A percentile compares a stretch with the other conserved stretches of the same genome.
phyloP scores from a whole-genome alignment of 495 filamentous ascomycete species.

The Aspergillus sparsus region DNA sequence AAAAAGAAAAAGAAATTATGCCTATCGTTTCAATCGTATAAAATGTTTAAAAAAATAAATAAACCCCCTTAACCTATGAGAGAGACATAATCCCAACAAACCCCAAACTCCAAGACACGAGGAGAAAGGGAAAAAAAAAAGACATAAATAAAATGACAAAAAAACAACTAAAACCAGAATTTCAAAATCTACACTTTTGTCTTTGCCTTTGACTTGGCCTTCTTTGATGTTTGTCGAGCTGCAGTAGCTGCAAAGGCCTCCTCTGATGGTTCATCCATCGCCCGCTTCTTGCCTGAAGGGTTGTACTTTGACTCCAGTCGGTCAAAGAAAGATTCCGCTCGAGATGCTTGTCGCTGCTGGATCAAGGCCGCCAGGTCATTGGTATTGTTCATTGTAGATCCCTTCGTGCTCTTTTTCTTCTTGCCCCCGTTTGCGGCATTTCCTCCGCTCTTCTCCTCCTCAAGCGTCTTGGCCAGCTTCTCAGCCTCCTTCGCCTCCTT shows the following conservation, averaged over 20 bases:
- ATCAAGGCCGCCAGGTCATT: conserved; percentile 61
- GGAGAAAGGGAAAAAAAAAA: background rate
- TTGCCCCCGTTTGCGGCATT: conserved; percentile 27
- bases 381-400: conserved; percentile 28
- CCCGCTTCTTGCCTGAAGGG: conserved; percentile 28
- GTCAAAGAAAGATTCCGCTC: conserved; percentile 60
- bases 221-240: conserved; percentile 33
- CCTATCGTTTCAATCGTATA: background rate
- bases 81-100: too few relatives aligned
- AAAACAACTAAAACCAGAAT: background rate
- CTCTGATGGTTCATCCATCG: conserved; percentile 36
- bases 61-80: background rate
- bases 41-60: conserved; percentile 4
- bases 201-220: conserved; percentile 47
- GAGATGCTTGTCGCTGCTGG: conserved; percentile 52
- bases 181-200: conserved; percentile 22
- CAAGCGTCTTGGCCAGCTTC: conserved; percentile 67
- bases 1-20: conserved; percentile 7
- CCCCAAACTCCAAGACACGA: too few relatives aligned
- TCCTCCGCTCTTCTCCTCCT: conserved; percentile 49
- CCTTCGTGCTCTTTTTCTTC: conserved; percentile 33
- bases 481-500: conserved; percentile 73
- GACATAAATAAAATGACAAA: background rate
- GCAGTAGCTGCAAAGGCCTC: conserved; percentile 34
- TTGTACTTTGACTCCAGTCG: conserved; percentile 74